phyloP scores from a whole-genome alignment of 305 asterid species.

The Solanum chacoense region DNA sequence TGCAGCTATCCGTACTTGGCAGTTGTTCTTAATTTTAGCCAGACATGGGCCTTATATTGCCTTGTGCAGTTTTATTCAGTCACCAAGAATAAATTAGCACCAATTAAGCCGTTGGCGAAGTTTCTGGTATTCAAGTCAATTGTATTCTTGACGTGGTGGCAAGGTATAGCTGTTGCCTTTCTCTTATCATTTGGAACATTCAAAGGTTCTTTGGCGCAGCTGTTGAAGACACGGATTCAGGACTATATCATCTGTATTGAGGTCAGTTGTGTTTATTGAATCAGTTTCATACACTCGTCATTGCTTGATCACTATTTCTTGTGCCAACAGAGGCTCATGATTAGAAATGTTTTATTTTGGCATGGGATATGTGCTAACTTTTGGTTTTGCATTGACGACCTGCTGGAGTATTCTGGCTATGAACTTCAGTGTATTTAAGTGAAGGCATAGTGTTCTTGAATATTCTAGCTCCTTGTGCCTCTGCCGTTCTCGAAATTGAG shows the following conservation, averaged over 20 bases:
- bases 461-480: neutral
- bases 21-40: slow-evolving; percentile 86
- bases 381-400: neutral
- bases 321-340: neutral
- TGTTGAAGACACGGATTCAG: slow-evolving; percentile 70
- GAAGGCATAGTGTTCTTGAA: neutral
- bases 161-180: slow-evolving; percentile 86
- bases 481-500: neutral
- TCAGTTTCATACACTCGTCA: neutral
- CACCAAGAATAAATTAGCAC: slow-evolving; percentile 74
- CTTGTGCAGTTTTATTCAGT: slow-evolving; percentile 93
- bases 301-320: neutral
- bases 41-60: slow-evolving; percentile 94
- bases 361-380: neutral
- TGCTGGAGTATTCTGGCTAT: neutral
- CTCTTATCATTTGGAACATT: slow-evolving; percentile 85
- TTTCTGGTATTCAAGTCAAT: slow-evolving; percentile 89
- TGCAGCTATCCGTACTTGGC: slow-evolving; percentile 97
- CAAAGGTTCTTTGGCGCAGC: slow-evolving; percentile 69
- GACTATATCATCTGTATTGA: slow-evolving; percentile 94
- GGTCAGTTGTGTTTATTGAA: slow-evolving; percentile 28
- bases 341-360: neutral
- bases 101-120: slow-evolving; percentile 90
- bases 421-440: neutral
- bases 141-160: slow-evolving; percentile 97